Base-by-base conservation (phyloP, 495 filamentous ascomycete species). In the Penicillium arizonense region DNA sequence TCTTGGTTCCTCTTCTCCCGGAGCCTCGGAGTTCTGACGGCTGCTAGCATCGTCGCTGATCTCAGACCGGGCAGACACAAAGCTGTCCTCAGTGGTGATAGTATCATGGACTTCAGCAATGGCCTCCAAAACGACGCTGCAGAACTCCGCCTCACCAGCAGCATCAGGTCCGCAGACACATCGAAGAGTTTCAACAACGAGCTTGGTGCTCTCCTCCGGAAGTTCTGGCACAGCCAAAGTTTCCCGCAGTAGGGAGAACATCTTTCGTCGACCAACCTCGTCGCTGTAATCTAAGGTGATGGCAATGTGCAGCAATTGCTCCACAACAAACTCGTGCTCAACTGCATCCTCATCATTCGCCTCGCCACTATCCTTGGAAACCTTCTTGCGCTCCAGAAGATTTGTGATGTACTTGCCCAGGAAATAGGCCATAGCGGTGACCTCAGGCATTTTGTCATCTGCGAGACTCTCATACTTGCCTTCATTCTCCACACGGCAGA, bases 51-150 rank as follows among this genome's bases (percentile, higher is more conserved):
- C 84, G 57, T 82, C 80, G 62, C 83, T 91, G 47, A 93, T 79
- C 60, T 95, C 90, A 12, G 92, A 96, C 47, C 78, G 80, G 4
- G 94, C 93, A 8, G 91, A 96, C 52, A 95, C 90, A 61, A 97
- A 97, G 66, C 89, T 94, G 54, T 96, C 93, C 35, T 91, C 87
- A 1, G 74, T 73, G 42, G 82, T 79, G 39, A 97, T 91, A 3
- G 86, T 89, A 63, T 99, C 94, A 63, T 97, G 95, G 2, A 97
- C 90, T 67, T 97, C 94, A 5, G 94, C 91, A 53, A 97, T 87
- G 28, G 91, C 89, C 75, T 97, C 94, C 20, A 96, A 80, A 5
- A 97, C 87, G 16, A 97, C 79, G 50, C 87, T 89, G 73, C 90
- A 96, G 75, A 97, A 97, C 55, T 99, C 94, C 47, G 85, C 83